Conservation (phyloP, 2,329 filamentous ascomycete genomes). For the Botrytis aclada region DNA sequence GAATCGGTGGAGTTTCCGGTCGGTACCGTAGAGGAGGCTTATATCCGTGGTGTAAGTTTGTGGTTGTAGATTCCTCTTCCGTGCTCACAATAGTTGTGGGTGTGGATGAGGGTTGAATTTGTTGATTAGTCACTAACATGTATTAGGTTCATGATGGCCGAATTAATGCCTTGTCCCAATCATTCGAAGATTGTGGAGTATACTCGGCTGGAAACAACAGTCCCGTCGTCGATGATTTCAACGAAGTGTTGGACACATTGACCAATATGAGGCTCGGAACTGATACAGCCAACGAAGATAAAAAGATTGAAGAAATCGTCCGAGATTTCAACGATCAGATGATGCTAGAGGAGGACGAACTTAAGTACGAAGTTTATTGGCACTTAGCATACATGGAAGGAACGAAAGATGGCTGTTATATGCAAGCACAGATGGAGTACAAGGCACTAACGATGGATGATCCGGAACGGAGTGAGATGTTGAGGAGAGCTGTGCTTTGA, state of each 20-base stretch:
- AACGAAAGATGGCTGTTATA: conserved; percentile 11
- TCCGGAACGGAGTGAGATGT: background rate
- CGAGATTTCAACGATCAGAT: background rate
- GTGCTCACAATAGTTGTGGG: background rate
- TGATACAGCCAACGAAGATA: background rate
- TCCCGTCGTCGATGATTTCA: background rate
- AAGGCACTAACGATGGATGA: conserved; percentile 2
- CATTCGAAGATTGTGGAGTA: conserved; percentile 9
- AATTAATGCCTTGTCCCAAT: conserved; percentile 11
- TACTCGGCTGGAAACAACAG: background rate
- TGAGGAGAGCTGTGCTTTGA: conserved; percentile 10
- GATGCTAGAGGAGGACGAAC: conserved; percentile 4
- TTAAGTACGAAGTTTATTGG: conserved; percentile 17
- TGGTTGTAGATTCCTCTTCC: background rate
- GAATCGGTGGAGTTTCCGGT: background rate
- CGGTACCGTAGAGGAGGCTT: conserved; percentile 7
- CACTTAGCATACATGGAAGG: conserved; percentile 16
- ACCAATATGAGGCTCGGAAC: conserved; percentile 1
- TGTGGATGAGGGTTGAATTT: background rate
- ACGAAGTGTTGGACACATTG: conserved; percentile 1
- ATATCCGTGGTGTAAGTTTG: conserved; percentile 9
- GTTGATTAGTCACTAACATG: background rate
- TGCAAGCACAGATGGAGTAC: conserved; percentile 13
- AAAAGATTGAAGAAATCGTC: conserved; percentile 2
- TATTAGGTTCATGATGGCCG: conserved; percentile 15